Evolutionary conservation across 768 basidiomycete genomes (phyloP), one percentile per base, ranked within the genome.

Genomic region (Phaeotremella skinneri): DNA sequence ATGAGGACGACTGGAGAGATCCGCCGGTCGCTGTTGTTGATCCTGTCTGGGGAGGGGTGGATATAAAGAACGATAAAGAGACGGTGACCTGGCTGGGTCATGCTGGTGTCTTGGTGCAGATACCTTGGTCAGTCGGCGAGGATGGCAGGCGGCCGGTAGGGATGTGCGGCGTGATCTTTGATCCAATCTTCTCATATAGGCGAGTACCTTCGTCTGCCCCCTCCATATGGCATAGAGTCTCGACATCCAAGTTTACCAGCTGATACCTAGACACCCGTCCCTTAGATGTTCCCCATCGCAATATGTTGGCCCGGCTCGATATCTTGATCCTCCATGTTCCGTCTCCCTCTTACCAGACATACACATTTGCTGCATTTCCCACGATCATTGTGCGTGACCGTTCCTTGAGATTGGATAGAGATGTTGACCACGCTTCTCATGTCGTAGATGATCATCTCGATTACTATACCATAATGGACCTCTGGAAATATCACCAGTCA

Each of bases 151-250:
- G 43, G 21, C 43, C 43, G 7, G 52, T 56, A 11, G 70, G 66
- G 1, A 69, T 62, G 62, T 73, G 70, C 39, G 72, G 72, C 1
- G 61, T 76, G 4, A 16, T 75, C 5, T 76, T 73, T 52, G 75
- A 76, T 55, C 75, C 75, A 2, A 76, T 76, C 52, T 76, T 76
- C 55, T 75, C 73, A 2, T 64, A 75, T 43, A 56, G 75, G 75
- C 73, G 39, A 42, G 73, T 61, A n/a, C n/a, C 21, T 13, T 37
- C 9, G 17, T 7, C 21, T 23, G 43, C 13, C 6, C 23, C 13
- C 43, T 45, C 23, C 13, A 39, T 39, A 9, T 39, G 37, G 32
- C 11, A 16, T 48, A 4, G 2, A 21, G 32, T 23, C 4, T 41
- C 4, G 32, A 30, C 48, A 47, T 34, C 31, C 17, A 26, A 16